phyloP scores from a whole-genome alignment of 345 rosid species.

The Corchorus capsularis region DNA sequence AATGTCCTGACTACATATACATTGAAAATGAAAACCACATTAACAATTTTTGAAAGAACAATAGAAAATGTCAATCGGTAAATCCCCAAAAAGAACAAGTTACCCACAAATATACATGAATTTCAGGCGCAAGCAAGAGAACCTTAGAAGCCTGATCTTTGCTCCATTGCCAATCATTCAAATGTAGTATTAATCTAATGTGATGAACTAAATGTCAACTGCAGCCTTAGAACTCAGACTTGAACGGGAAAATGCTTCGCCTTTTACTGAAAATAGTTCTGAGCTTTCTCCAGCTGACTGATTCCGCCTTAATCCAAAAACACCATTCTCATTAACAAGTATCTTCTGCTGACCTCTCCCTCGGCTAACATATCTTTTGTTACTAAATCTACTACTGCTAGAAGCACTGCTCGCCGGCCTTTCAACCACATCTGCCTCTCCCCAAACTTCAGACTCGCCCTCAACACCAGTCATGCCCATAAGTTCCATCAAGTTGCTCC shows the following conservation, averaged over 20 bases:
- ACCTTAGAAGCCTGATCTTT: constrained; percentile 27
- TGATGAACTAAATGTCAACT: constrained; percentile 19
- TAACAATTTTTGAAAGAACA: constrained; percentile 24
- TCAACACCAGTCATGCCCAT: constrained; percentile 49
- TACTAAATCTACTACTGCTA: constrained; percentile 50
- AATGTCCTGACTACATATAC: constrained; percentile 33
- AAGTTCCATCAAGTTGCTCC: constrained; percentile 77
- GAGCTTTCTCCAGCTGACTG: constrained; percentile 41
- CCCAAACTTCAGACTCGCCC: constrained; percentile 36
- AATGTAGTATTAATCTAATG: neutral
- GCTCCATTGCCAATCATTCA: constrained; percentile 23
- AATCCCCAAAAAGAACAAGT: constrained; percentile 23
- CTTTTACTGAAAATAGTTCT: constrained; percentile 29
- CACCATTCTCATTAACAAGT: constrained; percentile 20
- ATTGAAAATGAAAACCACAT: constrained; percentile 21
- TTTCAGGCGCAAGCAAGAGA: constrained; percentile 32
- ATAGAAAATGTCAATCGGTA: constrained; percentile 16
- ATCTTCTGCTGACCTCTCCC: constrained; percentile 29
- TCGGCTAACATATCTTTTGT: constrained; percentile 34
- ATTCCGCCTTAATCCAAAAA: constrained; percentile 27
- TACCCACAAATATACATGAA: constrained; percentile 28
- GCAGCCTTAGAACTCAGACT: constrained; percentile 28
- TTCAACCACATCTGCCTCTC: constrained; percentile 25
- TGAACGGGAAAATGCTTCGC: constrained; percentile 18
- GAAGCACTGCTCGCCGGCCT: constrained; percentile 23